phyloP scores from a whole-genome alignment of 768 basidiomycete species.

The Phanerochaete sordida region DNA sequence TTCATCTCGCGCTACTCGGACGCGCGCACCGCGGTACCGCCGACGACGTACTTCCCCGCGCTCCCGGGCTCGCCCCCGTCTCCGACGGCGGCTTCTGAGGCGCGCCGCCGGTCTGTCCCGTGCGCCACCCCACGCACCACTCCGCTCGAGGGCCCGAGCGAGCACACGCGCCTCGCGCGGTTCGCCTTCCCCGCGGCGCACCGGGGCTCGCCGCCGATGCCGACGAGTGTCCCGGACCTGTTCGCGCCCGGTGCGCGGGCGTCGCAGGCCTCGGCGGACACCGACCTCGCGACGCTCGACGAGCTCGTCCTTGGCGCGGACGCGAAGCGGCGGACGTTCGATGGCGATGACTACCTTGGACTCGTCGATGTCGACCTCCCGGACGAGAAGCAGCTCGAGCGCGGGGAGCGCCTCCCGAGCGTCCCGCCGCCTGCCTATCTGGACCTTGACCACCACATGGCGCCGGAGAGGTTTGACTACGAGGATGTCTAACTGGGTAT shows the following conservation, averaged over 20 bases:
- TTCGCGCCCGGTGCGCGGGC: not conserved
- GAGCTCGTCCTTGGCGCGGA: not conserved
- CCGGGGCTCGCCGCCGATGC: not conserved
- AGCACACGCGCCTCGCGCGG: not conserved
- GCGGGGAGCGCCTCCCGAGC: not conserved
- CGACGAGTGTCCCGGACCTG: not conserved
- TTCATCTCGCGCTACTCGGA: not conserved
- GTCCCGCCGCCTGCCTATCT: not conserved
- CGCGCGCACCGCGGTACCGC: not conserved
- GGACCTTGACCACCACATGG: not conserved
- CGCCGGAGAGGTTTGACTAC: not conserved
- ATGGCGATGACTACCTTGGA: not conserved
- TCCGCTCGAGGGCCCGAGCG: not conserved
- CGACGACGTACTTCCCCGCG: not conserved
- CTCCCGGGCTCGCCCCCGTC: not conserved
- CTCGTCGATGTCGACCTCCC: not conserved
- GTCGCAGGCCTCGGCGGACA: not conserved
- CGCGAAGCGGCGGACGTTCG: not conserved
- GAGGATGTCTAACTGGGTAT: not conserved
- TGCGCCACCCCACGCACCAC: not conserved
- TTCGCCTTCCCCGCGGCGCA: not conserved
- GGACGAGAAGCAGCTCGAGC: not conserved
- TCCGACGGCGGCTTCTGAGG: no score
- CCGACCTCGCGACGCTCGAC: not conserved
- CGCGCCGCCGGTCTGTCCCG: no score